Evolutionary conservation across 306 rosid genomes (phyloP), one percentile per base, ranked within the genome.

Genomic region (Begonia masoniana): DNA sequence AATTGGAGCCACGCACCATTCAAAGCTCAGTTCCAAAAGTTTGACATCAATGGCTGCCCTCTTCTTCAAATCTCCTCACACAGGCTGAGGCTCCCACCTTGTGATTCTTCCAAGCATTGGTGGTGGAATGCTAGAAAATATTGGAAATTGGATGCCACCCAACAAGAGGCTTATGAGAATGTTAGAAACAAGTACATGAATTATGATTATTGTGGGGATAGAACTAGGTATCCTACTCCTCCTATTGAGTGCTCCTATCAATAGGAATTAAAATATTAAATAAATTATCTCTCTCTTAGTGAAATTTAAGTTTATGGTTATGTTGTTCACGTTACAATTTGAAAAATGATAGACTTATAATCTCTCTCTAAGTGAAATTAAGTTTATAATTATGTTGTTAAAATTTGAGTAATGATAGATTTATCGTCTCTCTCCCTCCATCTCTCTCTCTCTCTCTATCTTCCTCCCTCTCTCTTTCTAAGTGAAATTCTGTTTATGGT

Each of bases 181-280:
- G 71, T 63, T 9, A 65, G 57, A 15, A 72, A 64, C 9, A 68
- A 42, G 6, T 71, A 48, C 24, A 52, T 71, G 57, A 65, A 54
- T 45, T 82, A 82, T 61, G 80, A 78, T n/a, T 78, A 75, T 48
- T 82, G 89, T 63, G 3, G 26, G 16, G 85, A 78, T 70, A 51
- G 39, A 15, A 4, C 9, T 0, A 61, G 82, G 19, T 46, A 49
- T 53, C 67, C 70, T 2, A 47, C 52, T 0, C 63, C 43, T 65
- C 85, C 91, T 41, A 56, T n/a, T 15, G 91, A 82, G 61, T 82
- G 91, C 67, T 41, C 47, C n/a, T 43, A 43, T 13, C 47, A 43
- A 6, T 43, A 43, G n/a, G 47, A 43, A 6, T n/a, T 43, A 43
- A 1, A 43, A 6, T 1, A 43, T 1, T 13, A 2, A 43, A 9